Evolutionary conservation across 2,329 filamentous ascomycete genomes (phyloP).

Genomic region (Talaromyces marneffei): DNA sequence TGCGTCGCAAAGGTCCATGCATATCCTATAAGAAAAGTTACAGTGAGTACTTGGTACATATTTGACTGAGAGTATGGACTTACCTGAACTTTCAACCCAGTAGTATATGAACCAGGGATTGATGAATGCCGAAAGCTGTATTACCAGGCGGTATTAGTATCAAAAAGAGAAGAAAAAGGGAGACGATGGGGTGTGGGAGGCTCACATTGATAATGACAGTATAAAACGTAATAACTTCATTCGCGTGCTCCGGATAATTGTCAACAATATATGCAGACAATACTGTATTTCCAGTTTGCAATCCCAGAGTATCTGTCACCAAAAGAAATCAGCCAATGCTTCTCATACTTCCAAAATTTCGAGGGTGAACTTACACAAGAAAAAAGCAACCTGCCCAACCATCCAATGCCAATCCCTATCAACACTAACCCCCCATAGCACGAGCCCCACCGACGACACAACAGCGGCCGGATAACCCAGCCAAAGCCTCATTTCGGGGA

Average conservation of each 20-base stretch:
- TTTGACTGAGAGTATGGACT: neutral
- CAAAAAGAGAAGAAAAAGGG: neutral
- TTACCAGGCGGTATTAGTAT: neutral
- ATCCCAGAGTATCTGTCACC: constrained; percentile 46
- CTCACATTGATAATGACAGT: constrained; percentile 49
- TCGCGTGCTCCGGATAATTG: constrained; percentile 51
- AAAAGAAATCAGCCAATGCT: neutral
- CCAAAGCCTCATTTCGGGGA: constrained; percentile 54
- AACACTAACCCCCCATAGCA: constrained; percentile 53
- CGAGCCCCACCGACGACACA: constrained; percentile 41
- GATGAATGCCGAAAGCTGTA: constrained; percentile 3
- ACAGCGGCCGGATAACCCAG: constrained; percentile 49
- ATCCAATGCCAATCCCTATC: constrained; percentile 53
- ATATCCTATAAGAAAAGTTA: neutral
- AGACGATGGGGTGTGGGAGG: neutral
- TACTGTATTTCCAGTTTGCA: constrained; percentile 54
- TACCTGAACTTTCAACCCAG: constrained; percentile 3
- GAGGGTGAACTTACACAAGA: constrained; percentile 41
- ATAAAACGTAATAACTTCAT: constrained; percentile 51
- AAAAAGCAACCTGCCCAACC: constrained; percentile 52
- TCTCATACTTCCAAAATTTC: neutral
- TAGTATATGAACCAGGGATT: constrained; percentile 7
- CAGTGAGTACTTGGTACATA: neutral
- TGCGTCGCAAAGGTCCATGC: constrained; percentile 1
- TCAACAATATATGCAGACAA: constrained; percentile 52